Base-by-base conservation (phyloP, 306 rosid genomes). In the Rubus parviflorus region DNA sequence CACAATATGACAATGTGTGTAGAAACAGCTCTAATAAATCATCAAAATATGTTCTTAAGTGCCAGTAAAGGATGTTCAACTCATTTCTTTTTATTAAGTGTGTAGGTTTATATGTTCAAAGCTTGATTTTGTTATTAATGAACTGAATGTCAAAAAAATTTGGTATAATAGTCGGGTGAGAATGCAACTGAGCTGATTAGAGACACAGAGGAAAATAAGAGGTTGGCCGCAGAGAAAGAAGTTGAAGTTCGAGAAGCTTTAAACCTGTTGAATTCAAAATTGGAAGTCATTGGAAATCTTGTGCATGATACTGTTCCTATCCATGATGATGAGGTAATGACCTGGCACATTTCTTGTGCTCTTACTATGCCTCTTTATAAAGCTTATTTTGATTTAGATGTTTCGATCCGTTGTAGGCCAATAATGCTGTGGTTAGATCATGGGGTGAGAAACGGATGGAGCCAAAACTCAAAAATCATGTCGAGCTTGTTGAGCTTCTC, bases 271-370 rank as follows among this genome's bases (percentile, higher is more conserved):
- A 88, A 92, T 83, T 72, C 87, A 8, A 90, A 82, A 77, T 83
- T 90, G 90, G 96, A 92, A 82, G 72, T 78, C 7, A 83, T 92
- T 73, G 97, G 97, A 87, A 95, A 95, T 83, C 97, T 95, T 20
- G 88, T 95, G 48, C 99, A 92, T 61, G 99, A 92, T 81, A 87
- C 97, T 0, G 97, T 95, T 82, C 97, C 97, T 7, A 23, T 92
- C 51, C 87, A 88, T 58, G 8, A 87, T 53, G 96, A 92, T 51
- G 99, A 95, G 99, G 98, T 94, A 56, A 71, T 7, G 53, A 43
- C 65, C 62, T 71, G 22, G 74, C 58, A 15, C 48, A 1, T 68
- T 43, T 9, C 38, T 41, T 77, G 43, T 58, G 11, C 58, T 57
- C 43, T 76, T 14, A 47, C 19, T 56, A 13, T 72, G 54, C 52